A percentile compares a stretch with the other conserved stretches of the same genome.
phyloP scores from a whole-genome alignment of 1,284 basidiomycete genomes.

The Microbotryum saponariae region DNA sequence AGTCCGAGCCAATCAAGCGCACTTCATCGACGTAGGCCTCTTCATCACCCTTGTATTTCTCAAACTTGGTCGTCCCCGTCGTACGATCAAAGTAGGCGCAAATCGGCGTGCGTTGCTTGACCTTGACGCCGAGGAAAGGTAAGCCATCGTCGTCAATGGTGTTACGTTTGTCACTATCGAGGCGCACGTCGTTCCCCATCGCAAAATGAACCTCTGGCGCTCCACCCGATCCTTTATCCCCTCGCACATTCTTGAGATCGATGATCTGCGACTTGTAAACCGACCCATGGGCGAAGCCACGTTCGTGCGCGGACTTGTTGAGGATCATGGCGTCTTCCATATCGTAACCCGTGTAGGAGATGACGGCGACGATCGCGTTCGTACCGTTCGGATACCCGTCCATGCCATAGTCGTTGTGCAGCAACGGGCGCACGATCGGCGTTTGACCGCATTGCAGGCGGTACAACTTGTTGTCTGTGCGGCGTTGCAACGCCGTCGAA shows the following conservation, averaged over 20 bases:
- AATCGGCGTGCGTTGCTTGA: constrained; percentile 67
- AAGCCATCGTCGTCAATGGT: constrained; percentile 78
- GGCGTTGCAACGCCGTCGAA: constrained; percentile 75
- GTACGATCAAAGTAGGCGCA: constrained; percentile 85
- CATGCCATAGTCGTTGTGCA: constrained; percentile 97
- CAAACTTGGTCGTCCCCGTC: constrained; percentile 70
- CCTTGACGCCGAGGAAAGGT: constrained; percentile 63
- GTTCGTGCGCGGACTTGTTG: constrained; percentile 97
- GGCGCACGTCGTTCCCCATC: constrained; percentile 65
- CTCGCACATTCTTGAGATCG: constrained; percentile 74
- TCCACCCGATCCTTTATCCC: constrained; percentile 42
- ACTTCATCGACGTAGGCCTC: constrained; percentile 84
- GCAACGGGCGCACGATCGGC: constrained; percentile 81
- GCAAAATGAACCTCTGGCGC: constrained; percentile 59
- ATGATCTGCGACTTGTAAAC: constrained; percentile 93
- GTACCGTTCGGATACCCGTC: constrained; percentile 98
- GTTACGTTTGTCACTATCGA: constrained; percentile 53
- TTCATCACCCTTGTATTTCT: constrained; percentile 98
- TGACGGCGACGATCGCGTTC: constrained; percentile 97
- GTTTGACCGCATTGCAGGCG: constrained; percentile 91
- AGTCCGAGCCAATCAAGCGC: constrained; percentile 79
- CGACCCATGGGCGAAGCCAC: constrained; percentile 94
- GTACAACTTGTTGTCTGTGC: constrained; percentile 99
- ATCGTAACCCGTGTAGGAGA: constrained; percentile 99
- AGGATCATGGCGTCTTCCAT: constrained; percentile 99